Percentiles rank a stretch among this genome's conserved stretches.
Conservation (phyloP, 2,329 filamentous ascomycete species). For the Penicillium sp. region DNA sequence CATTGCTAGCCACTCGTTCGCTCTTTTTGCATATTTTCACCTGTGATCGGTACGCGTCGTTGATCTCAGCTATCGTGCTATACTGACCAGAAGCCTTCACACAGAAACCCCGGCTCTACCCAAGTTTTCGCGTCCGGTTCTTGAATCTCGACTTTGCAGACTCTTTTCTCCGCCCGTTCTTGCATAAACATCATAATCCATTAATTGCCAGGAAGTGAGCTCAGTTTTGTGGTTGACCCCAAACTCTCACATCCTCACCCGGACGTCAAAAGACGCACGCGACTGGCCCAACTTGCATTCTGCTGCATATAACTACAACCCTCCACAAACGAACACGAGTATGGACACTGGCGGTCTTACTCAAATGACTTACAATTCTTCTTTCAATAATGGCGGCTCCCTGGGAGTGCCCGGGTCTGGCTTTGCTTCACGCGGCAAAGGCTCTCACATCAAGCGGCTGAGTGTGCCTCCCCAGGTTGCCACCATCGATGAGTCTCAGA, state of each 20-base stretch:
- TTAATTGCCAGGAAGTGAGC: slow-evolving; percentile 29
- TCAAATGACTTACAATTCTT: slow-evolving; percentile 94
- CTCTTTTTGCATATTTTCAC: slow-evolving; percentile 20
- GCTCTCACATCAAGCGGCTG: slow-evolving; percentile 85
- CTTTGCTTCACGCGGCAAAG: slow-evolving; percentile 82
- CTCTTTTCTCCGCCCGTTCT: slow-evolving; percentile 15
- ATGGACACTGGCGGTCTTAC: slow-evolving; percentile 98
- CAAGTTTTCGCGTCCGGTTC: slow-evolving; percentile 5
- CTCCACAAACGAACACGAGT: slow-evolving; percentile 36
- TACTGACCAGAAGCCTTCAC: background rate
- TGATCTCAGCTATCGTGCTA: slow-evolving; percentile 2
- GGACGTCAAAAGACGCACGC: slow-evolving; percentile 17
- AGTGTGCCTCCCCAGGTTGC: slow-evolving; percentile 73
- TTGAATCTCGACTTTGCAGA: slow-evolving; percentile 6
- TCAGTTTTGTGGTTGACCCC: slow-evolving; percentile 31
- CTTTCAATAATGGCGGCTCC: slow-evolving; percentile 64
- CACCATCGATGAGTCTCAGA: slow-evolving; percentile 64
- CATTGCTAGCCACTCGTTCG: slow-evolving; percentile 25
- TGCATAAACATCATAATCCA: slow-evolving; percentile 31
- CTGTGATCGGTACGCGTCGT: slow-evolving; percentile 20
- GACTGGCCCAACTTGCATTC: slow-evolving; percentile 7
- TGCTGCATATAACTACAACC: slow-evolving; percentile 34
- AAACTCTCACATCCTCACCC: slow-evolving; percentile 18
- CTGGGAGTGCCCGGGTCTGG: slow-evolving; percentile 76
- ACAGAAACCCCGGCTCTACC: slow-evolving; percentile 14